phyloP scores from a whole-genome alignment of 1,284 basidiomycete species.

The Heterobasidion parviporum region DNA sequence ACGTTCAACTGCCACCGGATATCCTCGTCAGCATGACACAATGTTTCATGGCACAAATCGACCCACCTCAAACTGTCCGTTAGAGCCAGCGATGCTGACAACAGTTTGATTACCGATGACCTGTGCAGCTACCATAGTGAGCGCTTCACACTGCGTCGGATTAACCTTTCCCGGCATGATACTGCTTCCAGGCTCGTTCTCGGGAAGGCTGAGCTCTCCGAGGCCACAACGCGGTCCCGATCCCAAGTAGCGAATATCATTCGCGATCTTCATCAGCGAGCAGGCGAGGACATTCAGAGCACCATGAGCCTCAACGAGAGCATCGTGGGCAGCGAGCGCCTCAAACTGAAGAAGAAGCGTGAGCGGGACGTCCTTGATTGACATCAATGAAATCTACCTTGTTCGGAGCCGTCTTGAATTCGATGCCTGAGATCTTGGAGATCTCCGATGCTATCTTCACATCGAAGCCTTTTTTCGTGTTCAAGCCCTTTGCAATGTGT shows the following conservation, averaged over 20 bases:
- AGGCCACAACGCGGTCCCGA: constrained; percentile 97
- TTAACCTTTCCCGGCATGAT: constrained; percentile 99
- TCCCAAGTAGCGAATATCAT: constrained; percentile 97
- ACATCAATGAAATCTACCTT: constrained; percentile 48
- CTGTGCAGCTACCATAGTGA: constrained; percentile 98
- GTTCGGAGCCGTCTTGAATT: constrained; percentile 97
- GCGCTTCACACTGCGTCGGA: constrained; percentile 97
- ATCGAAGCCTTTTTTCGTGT: constrained; percentile 97
- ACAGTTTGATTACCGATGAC: constrained; percentile 98
- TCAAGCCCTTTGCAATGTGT: constrained; percentile 63
- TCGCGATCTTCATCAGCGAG: constrained; percentile 99
- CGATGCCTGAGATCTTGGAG: constrained; percentile 82
- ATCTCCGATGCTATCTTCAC: constrained; percentile 91
- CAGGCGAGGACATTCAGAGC: constrained; percentile 93
- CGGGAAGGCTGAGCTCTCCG: constrained; percentile 90
- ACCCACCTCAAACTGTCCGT: constrained; percentile 91
- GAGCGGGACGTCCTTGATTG: constrained; percentile 3
- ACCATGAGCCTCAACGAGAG: constrained; percentile 94
- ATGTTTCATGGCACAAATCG: not conserved
- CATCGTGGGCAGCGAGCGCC: constrained; percentile 94
- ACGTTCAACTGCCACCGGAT: constrained; percentile 73
- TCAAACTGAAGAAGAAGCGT: constrained; percentile 62
- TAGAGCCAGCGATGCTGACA: constrained; percentile 89
- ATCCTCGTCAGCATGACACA: not conserved
- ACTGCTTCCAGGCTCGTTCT: constrained; percentile 98